Evolutionary conservation across 2,329 filamentous ascomycete genomes (phyloP).

Genomic region (Phyllosticta capitalensis): DNA sequence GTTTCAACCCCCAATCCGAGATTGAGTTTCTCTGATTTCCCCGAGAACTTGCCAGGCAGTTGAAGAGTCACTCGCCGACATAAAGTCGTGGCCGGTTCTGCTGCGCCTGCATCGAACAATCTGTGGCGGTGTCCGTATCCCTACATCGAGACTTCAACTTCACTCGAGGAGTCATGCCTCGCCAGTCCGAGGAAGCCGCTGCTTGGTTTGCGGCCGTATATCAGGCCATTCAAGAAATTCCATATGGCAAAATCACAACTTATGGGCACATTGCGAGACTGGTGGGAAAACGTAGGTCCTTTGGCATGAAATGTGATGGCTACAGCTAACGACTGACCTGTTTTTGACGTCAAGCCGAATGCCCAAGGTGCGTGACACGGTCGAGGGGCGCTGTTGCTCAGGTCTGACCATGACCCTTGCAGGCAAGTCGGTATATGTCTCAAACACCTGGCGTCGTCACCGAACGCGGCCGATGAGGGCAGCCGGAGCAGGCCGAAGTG

Average conservation of each 20-base stretch:
- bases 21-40: neutral
- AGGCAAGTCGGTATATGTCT: slow-evolving; percentile 84
- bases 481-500: slow-evolving; percentile 41
- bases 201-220: slow-evolving; percentile 74
- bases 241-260: slow-evolving; percentile 70
- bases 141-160: neutral
- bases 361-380: slow-evolving; percentile 29
- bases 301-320: neutral
- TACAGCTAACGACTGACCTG: slow-evolving; percentile 12
- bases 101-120: neutral
- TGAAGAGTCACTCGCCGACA: neutral
- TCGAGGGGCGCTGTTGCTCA: neutral
- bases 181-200: slow-evolving; percentile 60
- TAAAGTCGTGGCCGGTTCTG: neutral
- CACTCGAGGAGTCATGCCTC: slow-evolving; percentile 41
- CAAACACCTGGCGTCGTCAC: slow-evolving; percentile 61
- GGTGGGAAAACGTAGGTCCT: slow-evolving; percentile 58
- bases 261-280: slow-evolving; percentile 74
- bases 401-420: slow-evolving; percentile 16
- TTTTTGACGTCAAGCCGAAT: slow-evolving; percentile 29
- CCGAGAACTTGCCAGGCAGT: neutral
- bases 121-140: too few species aligned
- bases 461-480: slow-evolving; percentile 22
- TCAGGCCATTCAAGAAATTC: slow-evolving; percentile 74
- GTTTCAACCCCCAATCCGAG: neutral